phyloP scores from a whole-genome alignment of 139 green algal genomes.

The Micractinium conductrix region DNA sequence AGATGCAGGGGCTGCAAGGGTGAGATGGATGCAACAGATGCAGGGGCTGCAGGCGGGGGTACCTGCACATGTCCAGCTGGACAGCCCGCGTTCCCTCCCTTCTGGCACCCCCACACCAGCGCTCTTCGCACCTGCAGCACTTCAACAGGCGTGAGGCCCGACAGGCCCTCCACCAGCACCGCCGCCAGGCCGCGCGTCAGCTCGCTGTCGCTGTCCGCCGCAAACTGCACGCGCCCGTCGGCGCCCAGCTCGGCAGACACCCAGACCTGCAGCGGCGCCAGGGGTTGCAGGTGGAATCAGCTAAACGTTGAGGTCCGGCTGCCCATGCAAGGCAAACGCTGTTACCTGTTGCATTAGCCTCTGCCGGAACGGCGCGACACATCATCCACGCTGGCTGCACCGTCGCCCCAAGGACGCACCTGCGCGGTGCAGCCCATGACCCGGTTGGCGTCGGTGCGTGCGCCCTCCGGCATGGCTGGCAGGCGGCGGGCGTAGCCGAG shows the following conservation, averaged over 20 bases:
- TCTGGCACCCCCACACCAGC: not conserved
- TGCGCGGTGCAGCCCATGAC: constrained; percentile 94
- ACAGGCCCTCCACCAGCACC: constrained; percentile 69
- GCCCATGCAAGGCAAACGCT: no score
- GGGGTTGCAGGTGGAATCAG: no score
- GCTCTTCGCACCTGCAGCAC: constrained; percentile 54
- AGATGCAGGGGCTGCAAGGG: no score
- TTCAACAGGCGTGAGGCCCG: constrained; percentile 71
- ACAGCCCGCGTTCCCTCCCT: no score
- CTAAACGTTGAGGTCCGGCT: no score
- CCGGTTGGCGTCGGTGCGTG: constrained; percentile 65
- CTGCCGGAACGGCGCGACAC: no score
- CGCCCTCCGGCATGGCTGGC: constrained; percentile 45
- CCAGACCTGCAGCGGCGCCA: constrained; percentile 72
- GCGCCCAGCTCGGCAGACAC: constrained; percentile 22
- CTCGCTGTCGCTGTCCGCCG: constrained; percentile 78
- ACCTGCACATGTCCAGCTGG: no score
- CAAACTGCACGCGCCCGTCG: constrained; percentile 59
- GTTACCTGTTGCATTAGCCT: no score
- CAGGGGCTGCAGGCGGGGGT: not conserved
- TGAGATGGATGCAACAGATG: not conserved
- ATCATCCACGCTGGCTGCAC: no score
- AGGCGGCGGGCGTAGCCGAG: constrained; percentile 55
- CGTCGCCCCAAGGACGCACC: no score
- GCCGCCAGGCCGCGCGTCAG: constrained; percentile 79